Evolutionary conservation across 495 filamentous ascomycete species (phyloP).

Genomic region (Symbiotaphrina buchneri): DNA sequence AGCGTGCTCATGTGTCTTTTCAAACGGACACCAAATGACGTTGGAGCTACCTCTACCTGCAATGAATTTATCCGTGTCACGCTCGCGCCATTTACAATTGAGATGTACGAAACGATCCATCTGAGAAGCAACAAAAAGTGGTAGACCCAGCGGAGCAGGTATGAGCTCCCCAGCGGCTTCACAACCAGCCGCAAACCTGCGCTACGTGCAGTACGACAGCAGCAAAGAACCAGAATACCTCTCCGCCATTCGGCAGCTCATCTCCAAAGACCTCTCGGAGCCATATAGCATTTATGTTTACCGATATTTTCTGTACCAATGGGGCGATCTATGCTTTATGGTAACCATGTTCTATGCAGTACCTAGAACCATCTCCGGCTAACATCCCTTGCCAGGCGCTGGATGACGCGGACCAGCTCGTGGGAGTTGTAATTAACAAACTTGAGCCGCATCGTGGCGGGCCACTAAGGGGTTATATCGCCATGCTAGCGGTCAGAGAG

Average conservation of each 20-base stretch:
- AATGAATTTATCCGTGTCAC: no score
- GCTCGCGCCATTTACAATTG: no score
- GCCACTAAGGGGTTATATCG: conserved; percentile 83
- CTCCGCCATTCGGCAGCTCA: conserved; percentile 71
- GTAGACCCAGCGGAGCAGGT: no score
- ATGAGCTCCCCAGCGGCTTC: no score
- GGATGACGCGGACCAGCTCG: conserved; percentile 27
- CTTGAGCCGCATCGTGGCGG: conserved; percentile 70
- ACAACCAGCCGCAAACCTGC: no score
- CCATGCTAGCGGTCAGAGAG: conserved; percentile 81
- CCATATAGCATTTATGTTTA: conserved; percentile 99
- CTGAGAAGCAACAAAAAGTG: no score
- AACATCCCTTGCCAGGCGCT: conserved; percentile 30
- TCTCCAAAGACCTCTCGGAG: conserved; percentile 92
- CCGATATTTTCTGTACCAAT: conserved; percentile 95
- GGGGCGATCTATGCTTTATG: conserved; percentile 91
- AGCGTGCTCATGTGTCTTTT: no score
- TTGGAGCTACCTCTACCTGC: no score
- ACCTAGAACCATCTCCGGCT: background rate
- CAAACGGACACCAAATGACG: no score
- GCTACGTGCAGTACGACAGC: conserved; percentile 68
- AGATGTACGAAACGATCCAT: no score
- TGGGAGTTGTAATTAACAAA: conserved; percentile 92
- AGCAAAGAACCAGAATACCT: conserved; percentile 61
- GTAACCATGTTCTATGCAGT: conserved; percentile 15